Percentiles rank a stretch among this genome's conserved stretches.
Evolutionary conservation across 2,329 filamentous ascomycete genomes (phyloP).

Genomic region (Rachicladosporium sp.): DNA sequence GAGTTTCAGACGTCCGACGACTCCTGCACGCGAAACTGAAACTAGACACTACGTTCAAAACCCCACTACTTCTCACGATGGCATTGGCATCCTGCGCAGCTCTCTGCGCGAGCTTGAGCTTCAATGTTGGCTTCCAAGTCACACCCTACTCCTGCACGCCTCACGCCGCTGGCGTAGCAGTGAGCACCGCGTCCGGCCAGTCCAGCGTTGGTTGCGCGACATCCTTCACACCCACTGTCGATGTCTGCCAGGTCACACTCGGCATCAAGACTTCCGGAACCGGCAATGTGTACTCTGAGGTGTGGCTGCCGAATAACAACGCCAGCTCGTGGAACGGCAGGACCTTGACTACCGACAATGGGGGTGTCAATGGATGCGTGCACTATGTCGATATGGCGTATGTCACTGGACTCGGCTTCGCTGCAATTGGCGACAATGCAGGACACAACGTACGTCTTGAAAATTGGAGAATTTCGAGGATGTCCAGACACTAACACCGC

Average conservation of each 20-base stretch:
- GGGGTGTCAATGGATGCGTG: slow-evolving; percentile 23
- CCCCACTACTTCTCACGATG: too few species aligned
- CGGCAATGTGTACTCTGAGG: slow-evolving; percentile 33
- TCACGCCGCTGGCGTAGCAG: slow-evolving; percentile 1
- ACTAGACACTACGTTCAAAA: too few species aligned
- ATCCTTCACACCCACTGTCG: slow-evolving; percentile 17
- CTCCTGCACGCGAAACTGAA: too few species aligned
- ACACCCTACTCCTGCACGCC: slow-evolving; percentile 6
- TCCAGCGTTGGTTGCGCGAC: slow-evolving; percentile 11
- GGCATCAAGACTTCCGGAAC: slow-evolving; percentile 28
- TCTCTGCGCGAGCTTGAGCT: slow-evolving; percentile 5
- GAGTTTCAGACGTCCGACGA: too few species aligned
- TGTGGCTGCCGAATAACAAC: slow-evolving; percentile 30
- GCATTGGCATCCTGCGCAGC: slow-evolving; percentile 1
- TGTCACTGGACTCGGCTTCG: slow-evolving; percentile 21
- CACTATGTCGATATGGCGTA: slow-evolving; percentile 22
- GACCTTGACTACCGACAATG: slow-evolving; percentile 25
- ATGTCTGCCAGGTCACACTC: slow-evolving; percentile 30
- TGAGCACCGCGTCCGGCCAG: slow-evolving; percentile 5
- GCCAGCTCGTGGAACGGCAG: slow-evolving; percentile 19
- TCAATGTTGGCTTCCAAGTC: slow-evolving; percentile 4
- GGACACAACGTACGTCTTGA: slow-evolving; percentile 19
- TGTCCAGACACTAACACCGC: too few species aligned
- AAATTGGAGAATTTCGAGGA: too few species aligned
- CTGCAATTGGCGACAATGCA: slow-evolving; percentile 24